Evolutionary conservation across 2,329 filamentous ascomycete species (phyloP), one percentile per base, ranked within the genome.

Genomic region (Colletotrichum sp.): DNA sequence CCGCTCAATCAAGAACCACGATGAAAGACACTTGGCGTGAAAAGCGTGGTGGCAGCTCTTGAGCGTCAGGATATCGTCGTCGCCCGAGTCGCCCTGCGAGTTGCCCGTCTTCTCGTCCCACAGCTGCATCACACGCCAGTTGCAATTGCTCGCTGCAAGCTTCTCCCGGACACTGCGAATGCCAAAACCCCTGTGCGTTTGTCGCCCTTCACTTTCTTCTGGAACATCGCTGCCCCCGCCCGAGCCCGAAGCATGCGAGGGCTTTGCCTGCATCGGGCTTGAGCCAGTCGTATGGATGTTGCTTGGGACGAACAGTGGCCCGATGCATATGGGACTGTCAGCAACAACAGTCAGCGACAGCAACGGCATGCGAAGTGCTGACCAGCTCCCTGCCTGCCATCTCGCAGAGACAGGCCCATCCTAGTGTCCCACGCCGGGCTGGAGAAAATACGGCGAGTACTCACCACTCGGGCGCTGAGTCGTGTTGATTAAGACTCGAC

Each of bases 1-100:
- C 5, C 84, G 80, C 24, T 81, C 80, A 32, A 82, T 81, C 39
- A 86, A 72, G 67, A 86, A 86, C 86, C 86, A 88, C 0, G 81
- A 82, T 3, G 81, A 83, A 28, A 88, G 80, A 28, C 86, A 87
- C 9, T 81, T 81, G 7, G 83, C 81, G 77, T 87, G 86, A 69
- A 86, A 88, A 3, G 82, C 78, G 57, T 87, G 86, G 1, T 81
- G 82, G 55, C 86, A 88, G 24, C 69, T 78, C 59, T 84, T 84
- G 64, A 87, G 77, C 62, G 81, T 84, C 66, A 88, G 34, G 6
- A 86, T 79, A 5, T 86, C 84, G 67, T 73, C 64, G 57, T 83
- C 80, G 7, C 82, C 78, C 24, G 49, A 49, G 6, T 67, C 69
- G 52, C 28, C 55, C 12, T n/a, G 8, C 16, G 62, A 24, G 16